Conservation (phyloP, 2,329 filamentous ascomycete species). For the Xenoacremonium recifei region DNA sequence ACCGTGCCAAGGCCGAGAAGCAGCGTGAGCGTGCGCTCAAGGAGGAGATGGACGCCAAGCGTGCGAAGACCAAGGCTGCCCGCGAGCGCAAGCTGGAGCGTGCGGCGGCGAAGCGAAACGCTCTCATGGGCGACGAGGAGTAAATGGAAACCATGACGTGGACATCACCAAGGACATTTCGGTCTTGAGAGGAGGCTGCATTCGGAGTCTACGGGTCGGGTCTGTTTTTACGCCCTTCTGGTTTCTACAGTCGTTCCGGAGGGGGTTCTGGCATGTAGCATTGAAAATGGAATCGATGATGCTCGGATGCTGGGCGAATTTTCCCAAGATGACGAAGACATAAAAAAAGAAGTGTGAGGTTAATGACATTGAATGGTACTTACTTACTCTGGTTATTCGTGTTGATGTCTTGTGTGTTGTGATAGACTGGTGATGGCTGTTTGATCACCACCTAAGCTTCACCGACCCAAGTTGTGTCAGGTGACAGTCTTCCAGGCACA, state of each 20-base stretch:
- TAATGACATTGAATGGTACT: too few species aligned
- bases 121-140: conserved; percentile 67
- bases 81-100: conserved; percentile 98
- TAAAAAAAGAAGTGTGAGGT: background rate
- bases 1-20: conserved; percentile 99
- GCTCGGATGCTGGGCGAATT: conserved; percentile 32
- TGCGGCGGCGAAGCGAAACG: conserved; percentile 84
- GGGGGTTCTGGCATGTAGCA: conserved; percentile 57
- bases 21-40: conserved; percentile 91
- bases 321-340: conserved; percentile 19
- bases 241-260: conserved; percentile 49
- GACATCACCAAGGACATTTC: conserved; percentile 41
- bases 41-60: conserved; percentile 99
- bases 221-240: conserved; percentile 47
- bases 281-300: conserved; percentile 55
- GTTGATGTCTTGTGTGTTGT: too few species aligned
- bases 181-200: conserved; percentile 55
- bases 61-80: conserved; percentile 99
- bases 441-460: too few species aligned
- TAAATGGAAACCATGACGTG: conserved; percentile 40
- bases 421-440: too few species aligned
- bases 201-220: conserved; percentile 61
- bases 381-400: too few species aligned
- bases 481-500: too few species aligned
- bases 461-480: too few species aligned